Evolutionary conservation across 257 asterid genomes (phyloP).

Genomic region (Cruciata laevipes): DNA sequence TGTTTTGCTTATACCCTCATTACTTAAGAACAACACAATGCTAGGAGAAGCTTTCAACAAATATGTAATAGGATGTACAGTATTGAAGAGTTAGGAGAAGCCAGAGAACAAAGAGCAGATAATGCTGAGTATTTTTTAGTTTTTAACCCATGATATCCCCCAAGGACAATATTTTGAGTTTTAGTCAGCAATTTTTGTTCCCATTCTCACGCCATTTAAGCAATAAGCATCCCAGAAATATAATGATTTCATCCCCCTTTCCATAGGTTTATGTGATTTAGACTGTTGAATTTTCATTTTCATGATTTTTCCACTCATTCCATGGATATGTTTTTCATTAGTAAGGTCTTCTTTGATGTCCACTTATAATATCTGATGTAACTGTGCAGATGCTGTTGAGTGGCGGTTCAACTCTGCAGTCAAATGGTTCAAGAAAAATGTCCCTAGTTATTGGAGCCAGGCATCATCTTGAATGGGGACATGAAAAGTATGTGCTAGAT

Average conservation of each 20-base stretch:
- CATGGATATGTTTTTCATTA: not conserved
- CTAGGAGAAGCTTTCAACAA: not conserved
- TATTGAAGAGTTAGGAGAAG: not conserved
- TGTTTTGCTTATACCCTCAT: too few species aligned
- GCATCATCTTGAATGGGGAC: conserved; percentile 95
- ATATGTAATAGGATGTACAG: not conserved
- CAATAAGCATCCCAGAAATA: not conserved
- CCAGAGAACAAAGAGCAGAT: not conserved
- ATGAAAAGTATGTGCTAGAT: conserved; percentile 78
- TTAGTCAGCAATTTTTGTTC: not conserved
- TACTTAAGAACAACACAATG: not conserved
- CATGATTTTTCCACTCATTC: not conserved
- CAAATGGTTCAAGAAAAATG: conserved; percentile 55
- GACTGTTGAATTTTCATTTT: not conserved
- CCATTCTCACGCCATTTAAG: not conserved
- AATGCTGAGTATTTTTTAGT: not conserved
- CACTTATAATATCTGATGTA: not conserved
- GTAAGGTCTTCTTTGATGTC: not conserved
- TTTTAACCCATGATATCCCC: not conserved
- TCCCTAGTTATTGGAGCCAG: conserved; percentile 84
- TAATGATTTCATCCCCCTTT: not conserved
- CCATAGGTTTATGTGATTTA: not conserved
- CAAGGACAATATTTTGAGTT: not conserved
- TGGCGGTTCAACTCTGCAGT: conserved; percentile 50
- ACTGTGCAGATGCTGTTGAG: conserved; percentile 60